Evolutionary conservation across 257 asterid species (phyloP), one percentile per base, ranked within the genome.

Genomic region (Coffea eugenioides): DNA sequence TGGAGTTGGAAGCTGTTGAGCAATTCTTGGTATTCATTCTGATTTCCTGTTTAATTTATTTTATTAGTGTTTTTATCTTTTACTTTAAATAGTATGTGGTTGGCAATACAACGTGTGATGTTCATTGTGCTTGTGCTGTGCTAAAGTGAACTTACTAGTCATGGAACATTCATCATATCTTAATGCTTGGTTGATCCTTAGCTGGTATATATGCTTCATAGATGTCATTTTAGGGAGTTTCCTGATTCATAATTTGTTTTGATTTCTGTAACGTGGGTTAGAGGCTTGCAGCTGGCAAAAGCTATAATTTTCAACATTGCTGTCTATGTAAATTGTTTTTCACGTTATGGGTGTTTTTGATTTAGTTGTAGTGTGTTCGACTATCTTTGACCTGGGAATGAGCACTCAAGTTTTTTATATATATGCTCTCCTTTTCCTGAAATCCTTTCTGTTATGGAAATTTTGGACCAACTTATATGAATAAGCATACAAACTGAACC

Each of bases 1-100:
- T 96, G 67, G 98, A 96, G 90, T 87, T 96, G 89, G 99, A 96
- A 89, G 99, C 99, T 70, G 92, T 89, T 59, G 99, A 96, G 77
- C 87, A 97, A 41, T 96, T 94, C 86, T 85, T 96, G 97, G 99
- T 96, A 96, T 20, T 90, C 76, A 34, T 73, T 45, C 71, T 81
- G 57, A 73, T 74, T 83, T 69, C 41, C 46, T 34, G 64, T 76
- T 52, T 82, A 18, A 11, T 51, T 39, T 65, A 3, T 10, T 70
- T 2, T 69, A 71, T 84, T 34, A 57, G 56, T 39, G 61, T 1
- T 25, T 23, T 20, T 46, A 76, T 36, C 31, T 41, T 71, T 73
- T 77, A 75, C 71, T 56, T 78, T 36, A 8, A 49, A 6, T 73
- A 77, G 54, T 25, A 8, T 34, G 41, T 16, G 68, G 36, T 39